These are phyloP conservation scores for Jamesozyma piceae DNA, from an alignment of 805 yeast genomes.

Conservation along the genomic window DNA sequence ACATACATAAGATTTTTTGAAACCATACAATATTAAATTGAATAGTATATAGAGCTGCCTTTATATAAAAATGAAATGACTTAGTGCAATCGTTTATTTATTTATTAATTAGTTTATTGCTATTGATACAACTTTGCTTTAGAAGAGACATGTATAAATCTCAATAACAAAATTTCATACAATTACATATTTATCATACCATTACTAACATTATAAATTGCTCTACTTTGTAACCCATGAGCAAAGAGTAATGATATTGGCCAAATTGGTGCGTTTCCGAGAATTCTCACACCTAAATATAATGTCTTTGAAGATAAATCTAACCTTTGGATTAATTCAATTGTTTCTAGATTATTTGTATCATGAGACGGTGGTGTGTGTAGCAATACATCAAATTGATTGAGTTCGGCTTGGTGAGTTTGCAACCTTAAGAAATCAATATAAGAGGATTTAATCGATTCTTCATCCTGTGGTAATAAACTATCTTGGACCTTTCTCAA, in stretches of 20 bases:
- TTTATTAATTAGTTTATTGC: not conserved
- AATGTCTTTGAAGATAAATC: constrained; percentile 48
- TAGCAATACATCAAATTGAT: constrained; percentile 37
- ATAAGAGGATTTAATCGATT: constrained; percentile 36
- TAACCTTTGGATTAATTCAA: constrained; percentile 40
- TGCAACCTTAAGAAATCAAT: constrained; percentile 50
- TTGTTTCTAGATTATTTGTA: constrained; percentile 35
- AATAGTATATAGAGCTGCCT: too few species aligned
- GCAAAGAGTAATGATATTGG: constrained; percentile 73
- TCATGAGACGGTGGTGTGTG: constrained; percentile 22
- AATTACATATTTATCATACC: constrained; percentile 3
- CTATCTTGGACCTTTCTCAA: constrained; percentile 52
- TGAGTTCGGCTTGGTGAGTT: constrained; percentile 31
- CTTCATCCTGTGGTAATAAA: constrained; percentile 42
- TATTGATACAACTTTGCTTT: too few species aligned
- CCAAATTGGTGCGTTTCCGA: constrained; percentile 85
- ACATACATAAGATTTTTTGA: too few species aligned
- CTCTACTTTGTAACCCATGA: constrained; percentile 64
- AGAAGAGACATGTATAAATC: too few species aligned
- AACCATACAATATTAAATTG: too few species aligned
- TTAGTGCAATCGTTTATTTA: not conserved
- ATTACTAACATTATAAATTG: constrained; percentile 30
- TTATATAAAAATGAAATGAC: too few species aligned
- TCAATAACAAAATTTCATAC: too few species aligned
- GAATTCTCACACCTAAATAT: constrained; percentile 62